Percentiles rank a stretch among this genome's conserved stretches.
Evolutionary conservation across 2,329 filamentous ascomycete genomes (phyloP).

Genomic region (Nemania serpens): DNA sequence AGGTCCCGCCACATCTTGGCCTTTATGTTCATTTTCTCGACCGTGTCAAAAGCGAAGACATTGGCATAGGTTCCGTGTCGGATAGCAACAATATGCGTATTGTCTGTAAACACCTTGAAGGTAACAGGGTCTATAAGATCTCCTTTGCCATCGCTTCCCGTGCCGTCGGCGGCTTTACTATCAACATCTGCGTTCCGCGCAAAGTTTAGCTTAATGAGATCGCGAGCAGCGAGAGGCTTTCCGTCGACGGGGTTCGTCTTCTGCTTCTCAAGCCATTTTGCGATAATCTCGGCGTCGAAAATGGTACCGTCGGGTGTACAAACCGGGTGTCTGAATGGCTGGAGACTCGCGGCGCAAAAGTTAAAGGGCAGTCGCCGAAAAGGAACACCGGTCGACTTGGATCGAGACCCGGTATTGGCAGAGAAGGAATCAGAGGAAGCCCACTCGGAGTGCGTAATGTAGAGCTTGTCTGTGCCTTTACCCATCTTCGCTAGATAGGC

Average conservation of each 20-base stretch:
- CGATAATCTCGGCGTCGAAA: slow-evolving; percentile 93
- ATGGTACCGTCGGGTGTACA: slow-evolving; percentile 87
- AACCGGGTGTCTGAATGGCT: slow-evolving; percentile 93
- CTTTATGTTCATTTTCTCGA: slow-evolving; percentile 95
- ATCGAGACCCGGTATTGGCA: slow-evolving; percentile 71
- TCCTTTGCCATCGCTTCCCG: slow-evolving; percentile 59
- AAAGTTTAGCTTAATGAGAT: slow-evolving; percentile 90
- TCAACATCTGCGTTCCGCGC: slow-evolving; percentile 80
- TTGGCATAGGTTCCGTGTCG: slow-evolving; percentile 82
- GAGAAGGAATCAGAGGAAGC: slow-evolving; percentile 87
- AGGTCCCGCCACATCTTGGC: slow-evolving; percentile 94
- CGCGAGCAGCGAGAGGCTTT: slow-evolving; percentile 74
- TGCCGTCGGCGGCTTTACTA: slow-evolving; percentile 49
- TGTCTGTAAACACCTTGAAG: slow-evolving; percentile 97
- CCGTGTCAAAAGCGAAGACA: slow-evolving; percentile 94
- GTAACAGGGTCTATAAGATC: slow-evolving; percentile 97
- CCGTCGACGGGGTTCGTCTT: slow-evolving; percentile 90
- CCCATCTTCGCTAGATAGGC: slow-evolving; percentile 45
- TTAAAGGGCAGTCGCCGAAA: slow-evolving; percentile 96
- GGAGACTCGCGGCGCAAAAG: slow-evolving; percentile 93
- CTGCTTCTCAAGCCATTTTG: slow-evolving; percentile 92
- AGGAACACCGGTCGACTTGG: slow-evolving; percentile 59
- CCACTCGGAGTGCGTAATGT: slow-evolving; percentile 98
- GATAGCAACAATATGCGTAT: slow-evolving; percentile 93
- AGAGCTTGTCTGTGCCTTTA: slow-evolving; percentile 62